Conservation (phyloP, 2,329 filamentous ascomycete species). For the Alternaria incomplexa region DNA sequence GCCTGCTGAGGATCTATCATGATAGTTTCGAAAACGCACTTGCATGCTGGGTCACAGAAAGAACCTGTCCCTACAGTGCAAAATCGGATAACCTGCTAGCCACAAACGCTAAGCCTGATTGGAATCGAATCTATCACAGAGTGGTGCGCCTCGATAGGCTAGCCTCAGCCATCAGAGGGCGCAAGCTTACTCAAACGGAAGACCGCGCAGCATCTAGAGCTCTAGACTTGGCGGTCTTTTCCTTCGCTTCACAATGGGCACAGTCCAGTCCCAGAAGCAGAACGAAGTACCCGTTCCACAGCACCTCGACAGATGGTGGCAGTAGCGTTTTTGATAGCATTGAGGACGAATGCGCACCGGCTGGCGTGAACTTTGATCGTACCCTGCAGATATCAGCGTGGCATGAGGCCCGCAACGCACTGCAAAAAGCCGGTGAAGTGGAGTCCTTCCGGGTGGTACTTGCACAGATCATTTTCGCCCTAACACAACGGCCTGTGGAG, state of each 20-base stretch:
- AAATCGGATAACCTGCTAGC: conserved; percentile 33
- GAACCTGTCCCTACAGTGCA: conserved; percentile 59
- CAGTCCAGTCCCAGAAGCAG: conserved; percentile 36
- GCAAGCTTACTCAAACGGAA: conserved; percentile 51
- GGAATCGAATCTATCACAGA: conserved; percentile 60
- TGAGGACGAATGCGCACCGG: background rate
- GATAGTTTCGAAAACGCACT: conserved; percentile 61
- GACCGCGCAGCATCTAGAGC: conserved; percentile 55
- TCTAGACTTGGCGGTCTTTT: conserved; percentile 58
- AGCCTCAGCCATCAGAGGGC: conserved; percentile 50
- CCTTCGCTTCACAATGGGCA: conserved; percentile 61
- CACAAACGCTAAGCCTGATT: conserved; percentile 49
- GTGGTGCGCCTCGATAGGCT: conserved; percentile 57
- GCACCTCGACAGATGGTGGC: conserved; percentile 9
- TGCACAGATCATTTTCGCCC: conserved; percentile 55
- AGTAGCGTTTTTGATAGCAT: conserved; percentile 14
- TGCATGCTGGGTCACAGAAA: conserved; percentile 62
- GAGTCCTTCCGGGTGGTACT: conserved; percentile 55
- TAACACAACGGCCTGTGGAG: conserved; percentile 51
- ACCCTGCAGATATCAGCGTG: conserved; percentile 49
- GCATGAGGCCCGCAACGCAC: conserved; percentile 51
- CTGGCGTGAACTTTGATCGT: conserved; percentile 41
- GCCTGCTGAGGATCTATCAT: conserved; percentile 59
- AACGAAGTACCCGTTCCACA: conserved; percentile 38
- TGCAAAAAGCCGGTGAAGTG: conserved; percentile 48